phyloP scores from a whole-genome alignment of 108 stramenopile species.

The Fistulifera solaris region DNA sequence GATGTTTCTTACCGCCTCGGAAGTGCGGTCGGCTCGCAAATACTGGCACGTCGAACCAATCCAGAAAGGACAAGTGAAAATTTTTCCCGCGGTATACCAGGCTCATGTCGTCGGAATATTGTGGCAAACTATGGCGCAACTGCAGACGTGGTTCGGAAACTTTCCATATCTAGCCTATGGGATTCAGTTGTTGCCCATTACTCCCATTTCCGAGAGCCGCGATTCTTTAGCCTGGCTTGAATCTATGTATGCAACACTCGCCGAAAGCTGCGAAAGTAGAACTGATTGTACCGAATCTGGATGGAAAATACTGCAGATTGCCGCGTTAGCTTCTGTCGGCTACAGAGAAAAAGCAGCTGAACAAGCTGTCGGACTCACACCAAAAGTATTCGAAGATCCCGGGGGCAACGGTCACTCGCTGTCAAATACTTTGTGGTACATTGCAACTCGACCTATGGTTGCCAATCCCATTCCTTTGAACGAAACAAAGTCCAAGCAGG shows the following conservation, averaged over 20 bases:
- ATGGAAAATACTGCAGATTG: slow-evolving; percentile 50
- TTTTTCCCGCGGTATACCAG: slow-evolving; percentile 35
- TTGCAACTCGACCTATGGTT: slow-evolving; percentile 42
- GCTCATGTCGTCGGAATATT: slow-evolving; percentile 68
- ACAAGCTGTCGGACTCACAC: slow-evolving; percentile 24
- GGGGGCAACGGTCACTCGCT: slow-evolving; percentile 61
- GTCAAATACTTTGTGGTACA: slow-evolving; percentile 64
- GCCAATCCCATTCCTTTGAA: slow-evolving; percentile 14
- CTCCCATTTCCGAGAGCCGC: slow-evolving; percentile 62
- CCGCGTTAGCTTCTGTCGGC: slow-evolving; percentile 61
- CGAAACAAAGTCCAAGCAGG: background rate
- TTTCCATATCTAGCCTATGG: slow-evolving; percentile 55
- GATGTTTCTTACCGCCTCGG: slow-evolving; percentile 62
- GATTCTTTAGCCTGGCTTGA: slow-evolving; percentile 62
- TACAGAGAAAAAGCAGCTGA: slow-evolving; percentile 44
- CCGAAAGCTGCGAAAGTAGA: slow-evolving; percentile 45
- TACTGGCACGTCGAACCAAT: slow-evolving; percentile 78
- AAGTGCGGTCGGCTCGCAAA: slow-evolving; percentile 61
- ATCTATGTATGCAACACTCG: slow-evolving; percentile 58
- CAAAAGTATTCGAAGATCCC: slow-evolving; percentile 35
- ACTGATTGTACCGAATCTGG: slow-evolving; percentile 35
- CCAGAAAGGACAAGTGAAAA: slow-evolving; percentile 19
- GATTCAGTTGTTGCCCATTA: slow-evolving; percentile 80
- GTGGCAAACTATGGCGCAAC: slow-evolving; percentile 49
- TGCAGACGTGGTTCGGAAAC: slow-evolving; percentile 65